Conservation (phyloP, 1,139 yeast genomes). For the Kurtzmaniella quercitrusa region DNA sequence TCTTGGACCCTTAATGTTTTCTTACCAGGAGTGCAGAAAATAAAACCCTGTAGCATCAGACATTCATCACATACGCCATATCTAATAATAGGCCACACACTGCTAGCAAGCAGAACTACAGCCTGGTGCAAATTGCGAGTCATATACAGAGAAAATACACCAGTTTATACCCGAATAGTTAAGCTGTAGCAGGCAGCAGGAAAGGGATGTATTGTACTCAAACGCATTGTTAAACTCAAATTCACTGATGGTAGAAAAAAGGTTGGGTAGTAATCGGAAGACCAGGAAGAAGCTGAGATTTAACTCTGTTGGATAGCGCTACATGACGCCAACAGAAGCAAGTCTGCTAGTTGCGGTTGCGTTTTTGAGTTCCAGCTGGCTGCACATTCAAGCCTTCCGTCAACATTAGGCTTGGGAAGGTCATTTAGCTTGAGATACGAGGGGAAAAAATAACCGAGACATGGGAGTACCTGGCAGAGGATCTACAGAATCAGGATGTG, state of each 20-base stretch:
- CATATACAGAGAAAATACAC: too few relatives aligned
- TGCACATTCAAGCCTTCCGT: background rate
- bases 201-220: background rate
- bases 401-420: background rate
- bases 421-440: background rate
- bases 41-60: too few relatives aligned
- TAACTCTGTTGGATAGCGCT: too few relatives aligned
- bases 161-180: background rate
- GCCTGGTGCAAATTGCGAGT: too few relatives aligned
- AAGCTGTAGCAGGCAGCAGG: background rate
- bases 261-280: background rate
- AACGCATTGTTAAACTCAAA: background rate
- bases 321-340: too few relatives aligned
- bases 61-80: too few relatives aligned
- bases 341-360: too few relatives aligned
- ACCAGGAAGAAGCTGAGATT: too few relatives aligned
- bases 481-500: background rate
- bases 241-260: background rate
- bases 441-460: background rate
- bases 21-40: too few relatives aligned
- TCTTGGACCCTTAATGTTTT: too few relatives aligned
- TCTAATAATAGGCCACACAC: too few relatives aligned
- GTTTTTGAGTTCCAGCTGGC: background rate
- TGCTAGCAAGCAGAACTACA: too few relatives aligned
- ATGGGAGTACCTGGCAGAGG: background rate